Conservation (phyloP, 2,329 filamentous ascomycete genomes). For the Fusarium siculi region DNA sequence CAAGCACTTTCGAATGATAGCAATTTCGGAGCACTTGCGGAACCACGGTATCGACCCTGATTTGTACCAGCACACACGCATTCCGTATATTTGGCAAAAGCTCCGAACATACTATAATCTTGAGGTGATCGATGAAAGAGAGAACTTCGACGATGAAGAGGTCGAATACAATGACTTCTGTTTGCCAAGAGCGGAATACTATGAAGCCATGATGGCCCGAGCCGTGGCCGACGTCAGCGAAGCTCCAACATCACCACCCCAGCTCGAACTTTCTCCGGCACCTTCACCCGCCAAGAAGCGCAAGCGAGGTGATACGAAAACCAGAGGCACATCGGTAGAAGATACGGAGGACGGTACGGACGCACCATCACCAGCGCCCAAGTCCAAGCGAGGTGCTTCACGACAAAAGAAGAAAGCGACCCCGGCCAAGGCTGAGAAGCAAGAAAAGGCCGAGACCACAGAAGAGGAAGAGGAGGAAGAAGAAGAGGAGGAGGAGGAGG, state of each 20-base stretch:
- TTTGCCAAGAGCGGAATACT: constrained; percentile 62
- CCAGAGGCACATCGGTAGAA: constrained; percentile 57
- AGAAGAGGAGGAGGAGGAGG: not conserved
- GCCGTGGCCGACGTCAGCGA: constrained; percentile 59
- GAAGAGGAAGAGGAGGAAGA: constrained; percentile 52
- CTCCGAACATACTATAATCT: constrained; percentile 86
- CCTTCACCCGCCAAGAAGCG: constrained; percentile 55
- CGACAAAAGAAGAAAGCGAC: constrained; percentile 58
- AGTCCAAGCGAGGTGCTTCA: constrained; percentile 55
- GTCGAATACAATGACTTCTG: constrained; percentile 74
- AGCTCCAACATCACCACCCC: constrained; percentile 58
- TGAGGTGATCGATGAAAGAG: constrained; percentile 85
- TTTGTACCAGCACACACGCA: constrained; percentile 80
- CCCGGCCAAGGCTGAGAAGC: constrained; percentile 53
- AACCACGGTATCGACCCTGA: constrained; percentile 83
- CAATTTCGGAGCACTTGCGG: constrained; percentile 81
- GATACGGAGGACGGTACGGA: constrained; percentile 60
- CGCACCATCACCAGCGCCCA: constrained; percentile 48
- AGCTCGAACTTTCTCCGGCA: constrained; percentile 54
- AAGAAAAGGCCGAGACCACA: constrained; percentile 50
- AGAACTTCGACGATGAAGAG: constrained; percentile 71
- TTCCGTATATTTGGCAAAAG: constrained; percentile 93
- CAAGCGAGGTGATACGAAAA: constrained; percentile 56
- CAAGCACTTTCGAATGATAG: constrained; percentile 92
- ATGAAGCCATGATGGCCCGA: constrained; percentile 59